Percentiles rank a stretch among this genome's conserved stretches.
These are phyloP conservation scores for Hymenoscyphus albidus DNA, from an alignment of 2,329 filamentous ascomycete genomes.

Conservation along the genomic window DNA sequence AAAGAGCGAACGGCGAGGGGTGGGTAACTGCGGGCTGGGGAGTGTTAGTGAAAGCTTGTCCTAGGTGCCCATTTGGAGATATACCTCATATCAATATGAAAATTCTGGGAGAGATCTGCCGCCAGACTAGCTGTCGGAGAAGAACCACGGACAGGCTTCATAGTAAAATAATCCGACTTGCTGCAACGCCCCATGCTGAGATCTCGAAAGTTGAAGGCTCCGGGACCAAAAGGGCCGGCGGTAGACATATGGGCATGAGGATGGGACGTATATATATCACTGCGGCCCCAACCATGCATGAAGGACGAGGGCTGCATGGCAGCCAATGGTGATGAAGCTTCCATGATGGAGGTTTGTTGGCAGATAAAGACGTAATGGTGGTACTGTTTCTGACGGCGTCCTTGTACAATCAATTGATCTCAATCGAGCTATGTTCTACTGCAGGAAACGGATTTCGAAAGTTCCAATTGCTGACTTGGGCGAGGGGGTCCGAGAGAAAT, in stretches of 20 bases:
- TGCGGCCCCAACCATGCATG: conserved; percentile 57
- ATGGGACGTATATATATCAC: conserved; percentile 51
- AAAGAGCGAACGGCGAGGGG: conserved; percentile 81
- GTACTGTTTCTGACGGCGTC: conserved; percentile 4
- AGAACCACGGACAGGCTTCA: conserved; percentile 74
- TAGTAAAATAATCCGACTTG: conserved; percentile 73
- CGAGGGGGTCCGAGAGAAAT: conserved; percentile 11
- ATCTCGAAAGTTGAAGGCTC: conserved; percentile 72
- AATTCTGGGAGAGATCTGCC: conserved; percentile 94
- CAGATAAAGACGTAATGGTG: conserved; percentile 3
- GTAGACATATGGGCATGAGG: conserved; percentile 46
- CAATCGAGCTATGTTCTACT: conserved; percentile 15
- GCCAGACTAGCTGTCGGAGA: conserved; percentile 89
- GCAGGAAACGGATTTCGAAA: conserved; percentile 18
- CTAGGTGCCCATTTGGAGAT: conserved; percentile 25
- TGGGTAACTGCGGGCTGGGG: conserved; percentile 72
- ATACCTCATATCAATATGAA: conserved; percentile 92
- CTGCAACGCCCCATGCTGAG: conserved; percentile 67
- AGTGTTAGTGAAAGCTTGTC: conserved; percentile 13
- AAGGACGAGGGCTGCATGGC: conserved; percentile 78
- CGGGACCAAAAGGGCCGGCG: conserved; percentile 53
- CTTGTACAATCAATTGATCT: conserved; percentile 20
- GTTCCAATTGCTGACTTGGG: conserved; percentile 18
- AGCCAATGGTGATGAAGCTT: conserved; percentile 89
- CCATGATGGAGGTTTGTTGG: conserved; percentile 55